Evolutionary conservation across 768 basidiomycete species (phyloP), one percentile per base, ranked within the genome.

Genomic region (Mrakia frigida): DNA sequence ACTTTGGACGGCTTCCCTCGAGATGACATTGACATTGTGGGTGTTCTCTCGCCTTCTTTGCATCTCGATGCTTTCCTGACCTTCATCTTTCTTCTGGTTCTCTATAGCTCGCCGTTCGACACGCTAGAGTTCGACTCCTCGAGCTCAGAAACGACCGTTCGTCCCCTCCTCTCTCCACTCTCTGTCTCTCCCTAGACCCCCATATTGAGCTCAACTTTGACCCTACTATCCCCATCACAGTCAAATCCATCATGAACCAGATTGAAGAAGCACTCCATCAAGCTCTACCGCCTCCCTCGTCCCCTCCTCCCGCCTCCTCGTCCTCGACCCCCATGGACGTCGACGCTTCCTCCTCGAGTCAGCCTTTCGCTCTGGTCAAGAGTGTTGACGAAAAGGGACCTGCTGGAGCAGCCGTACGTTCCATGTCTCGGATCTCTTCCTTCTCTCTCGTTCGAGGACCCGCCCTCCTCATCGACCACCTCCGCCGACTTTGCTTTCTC

Each of bases 1-100:
- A 78, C 77, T 25, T 56, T 70, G 41, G 77, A 78, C 33, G 77
- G 77, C 37, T 78, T 78, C 73, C 77, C 77, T 28, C 31, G 77
- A 33, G 67, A 70, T n/a, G 77, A 78, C 28, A 74, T 78, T 28
- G 77, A 78, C 39, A 73, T 78, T 28, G 73, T 74, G 28, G 16
- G 73, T 74, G 25, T 5, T 25, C 70, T 56, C 25, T 35, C 52
- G 2, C 28, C 23, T 31, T 16, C 4, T 46, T 4, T 43, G 39
- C 14, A 2, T 43, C 52, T 52, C 63, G 33, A 3, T 23, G 37
- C 5, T 37, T 10, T 7, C 18, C 7, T 7, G 21, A 33, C 1
- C 50, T 13, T 28, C 39, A 37, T 10, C 50, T 39, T 31, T n/a
- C n/a, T n/a, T n/a, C n/a, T n/a, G n/a, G 28, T 16, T 35, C 18